Percentiles rank a stretch among this genome's conserved stretches.
These are phyloP conservation scores for Solanum hybrid DNA, from an alignment of 305 asterid species.

Conservation along the genomic window DNA sequence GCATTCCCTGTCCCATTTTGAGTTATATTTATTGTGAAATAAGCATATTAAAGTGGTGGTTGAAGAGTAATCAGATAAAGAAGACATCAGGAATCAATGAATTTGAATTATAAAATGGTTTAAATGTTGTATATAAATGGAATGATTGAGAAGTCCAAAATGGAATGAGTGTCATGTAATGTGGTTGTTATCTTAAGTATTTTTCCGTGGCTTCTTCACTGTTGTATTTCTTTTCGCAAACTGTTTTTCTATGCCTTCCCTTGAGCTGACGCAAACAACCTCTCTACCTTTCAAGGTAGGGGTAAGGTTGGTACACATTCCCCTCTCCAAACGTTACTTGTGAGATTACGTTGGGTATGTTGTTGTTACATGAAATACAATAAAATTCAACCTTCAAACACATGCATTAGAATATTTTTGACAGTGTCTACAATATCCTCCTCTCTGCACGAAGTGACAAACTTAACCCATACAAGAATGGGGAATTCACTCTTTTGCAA, in stretches of 20 bases:
- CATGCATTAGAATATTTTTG: constrained; percentile 32
- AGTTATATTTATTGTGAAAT: not conserved
- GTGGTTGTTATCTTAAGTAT: not conserved
- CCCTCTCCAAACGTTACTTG: not conserved
- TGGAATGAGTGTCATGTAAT: not conserved
- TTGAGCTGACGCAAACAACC: not conserved
- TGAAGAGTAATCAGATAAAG: not conserved
- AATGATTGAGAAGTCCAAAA: not conserved
- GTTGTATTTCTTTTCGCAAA: not conserved
- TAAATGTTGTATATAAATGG: not conserved
- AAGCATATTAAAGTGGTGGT: not conserved
- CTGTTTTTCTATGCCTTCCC: not conserved
- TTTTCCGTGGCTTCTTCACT: not conserved
- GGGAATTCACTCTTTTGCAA: constrained; percentile 74
- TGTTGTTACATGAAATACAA: not conserved
- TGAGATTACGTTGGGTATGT: not conserved
- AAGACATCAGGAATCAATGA: not conserved
- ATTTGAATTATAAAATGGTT: not conserved
- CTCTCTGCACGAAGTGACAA: constrained; percentile 49
- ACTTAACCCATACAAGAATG: constrained; percentile 78
- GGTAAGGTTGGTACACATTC: not conserved
- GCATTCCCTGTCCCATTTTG: not conserved
- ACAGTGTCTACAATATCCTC: constrained; percentile 36
- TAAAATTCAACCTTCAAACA: constrained; percentile 28
- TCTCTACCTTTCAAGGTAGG: not conserved